Base-by-base conservation (phyloP, 495 filamentous ascomycete genomes). In the Apiosordaria backusii region DNA sequence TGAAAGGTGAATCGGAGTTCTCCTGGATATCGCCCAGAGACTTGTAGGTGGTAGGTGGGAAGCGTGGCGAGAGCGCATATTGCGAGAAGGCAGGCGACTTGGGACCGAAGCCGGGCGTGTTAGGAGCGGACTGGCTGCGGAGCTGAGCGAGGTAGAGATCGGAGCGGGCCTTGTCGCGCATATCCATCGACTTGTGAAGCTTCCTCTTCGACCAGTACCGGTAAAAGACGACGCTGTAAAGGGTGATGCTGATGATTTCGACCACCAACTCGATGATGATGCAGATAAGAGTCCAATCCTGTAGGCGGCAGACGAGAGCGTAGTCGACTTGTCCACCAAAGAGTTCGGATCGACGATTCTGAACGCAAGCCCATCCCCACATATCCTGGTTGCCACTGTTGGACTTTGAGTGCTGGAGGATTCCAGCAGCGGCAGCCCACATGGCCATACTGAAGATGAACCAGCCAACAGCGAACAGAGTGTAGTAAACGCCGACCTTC, bases 141-240 rank as follows among this genome's bases (percentile, higher is more conserved):
- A 98, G 87, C 73, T 98, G 95, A 57, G 94, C 95, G 62, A 98
- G 92, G 82, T 97, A 98, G 64, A 99, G 84, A 74, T 97, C 93
- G 69, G 88, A 91, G 65, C 95, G 90, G 70, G 95, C 95, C 72
- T 88, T 89, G 84, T 99, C 95, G 70, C 95, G 93, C 72, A 89
- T 80, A 77, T 97, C 90, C 94, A 99, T 98, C 61, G 92, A 91
- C 81, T 97, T 98, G 77, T 89, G 89, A 64, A 99, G 90, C 71
- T 88, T 87, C 75, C 91, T 90, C 84, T 99, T 99, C 65, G 91
- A 91, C 85, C 92, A 95, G 83, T 96, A 91, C 69, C 95, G 90
- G 84, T 95, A 98, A 82, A 97, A 97, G 75, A 96, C 88, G 74
- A 97, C 84, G 75, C 83, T 92, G 82, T 99, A 99, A 74, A 99